A percentile compares a stretch with the other conserved stretches of the same genome.
Conservation (phyloP, 2,329 filamentous ascomycete species). For the Pyricularia sp. region DNA sequence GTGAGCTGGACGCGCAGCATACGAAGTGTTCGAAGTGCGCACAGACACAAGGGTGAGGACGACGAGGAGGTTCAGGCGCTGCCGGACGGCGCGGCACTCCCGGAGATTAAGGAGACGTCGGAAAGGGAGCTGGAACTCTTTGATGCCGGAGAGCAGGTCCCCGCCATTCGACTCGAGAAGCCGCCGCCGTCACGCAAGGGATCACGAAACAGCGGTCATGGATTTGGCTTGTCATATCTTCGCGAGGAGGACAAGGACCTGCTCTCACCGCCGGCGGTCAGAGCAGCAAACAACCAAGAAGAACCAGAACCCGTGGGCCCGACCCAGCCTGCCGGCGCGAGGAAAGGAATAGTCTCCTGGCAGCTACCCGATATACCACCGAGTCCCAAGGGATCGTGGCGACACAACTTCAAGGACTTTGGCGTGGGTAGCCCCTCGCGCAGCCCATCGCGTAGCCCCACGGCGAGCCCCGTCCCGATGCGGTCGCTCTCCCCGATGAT, state of each 20-base stretch:
- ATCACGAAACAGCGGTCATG: neutral
- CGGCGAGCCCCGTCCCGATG: neutral
- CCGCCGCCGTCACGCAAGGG: neutral
- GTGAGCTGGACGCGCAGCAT: neutral
- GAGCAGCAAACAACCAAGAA: neutral
- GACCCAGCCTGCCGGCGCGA: neutral
- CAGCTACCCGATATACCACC: neutral
- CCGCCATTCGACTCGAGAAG: neutral
- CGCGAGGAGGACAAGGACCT: neutral
- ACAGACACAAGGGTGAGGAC: neutral
- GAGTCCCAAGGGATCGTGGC: neutral
- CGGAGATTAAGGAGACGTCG: neutral
- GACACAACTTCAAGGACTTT: neutral
- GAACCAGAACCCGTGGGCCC: neutral
- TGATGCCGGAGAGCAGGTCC: neutral
- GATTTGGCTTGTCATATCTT: neutral
- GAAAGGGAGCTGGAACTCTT: neutral
- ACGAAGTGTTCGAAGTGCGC: neutral
- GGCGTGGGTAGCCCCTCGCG: neutral
- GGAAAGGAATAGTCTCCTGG: neutral
- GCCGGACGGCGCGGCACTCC: neutral
- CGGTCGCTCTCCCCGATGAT: too few relatives aligned
- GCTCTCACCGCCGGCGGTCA: neutral
- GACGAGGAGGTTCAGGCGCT: neutral
- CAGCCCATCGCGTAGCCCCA: neutral